A percentile compares a stretch with the other conserved stretches of the same genome.
Evolutionary conservation across 257 asterid species (phyloP).

Genomic region (Knoxia roxburghii): DNA sequence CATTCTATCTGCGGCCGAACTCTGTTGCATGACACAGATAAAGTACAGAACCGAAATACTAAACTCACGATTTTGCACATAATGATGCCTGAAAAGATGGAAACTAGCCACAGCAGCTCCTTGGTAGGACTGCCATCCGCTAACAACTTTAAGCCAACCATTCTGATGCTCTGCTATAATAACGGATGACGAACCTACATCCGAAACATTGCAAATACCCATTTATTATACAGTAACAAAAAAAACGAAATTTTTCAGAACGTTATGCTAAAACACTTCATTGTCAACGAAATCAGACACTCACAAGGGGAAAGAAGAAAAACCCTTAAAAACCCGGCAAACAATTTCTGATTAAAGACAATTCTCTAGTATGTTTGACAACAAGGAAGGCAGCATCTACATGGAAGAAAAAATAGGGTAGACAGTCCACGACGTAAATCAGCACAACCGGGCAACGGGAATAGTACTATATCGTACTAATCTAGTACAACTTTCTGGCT

Average conservation of each 20-base stretch:
- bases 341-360: too few species aligned
- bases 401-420: too few species aligned
- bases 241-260: background rate
- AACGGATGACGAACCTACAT: slow-evolving; percentile 2
- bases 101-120: slow-evolving; percentile 52
- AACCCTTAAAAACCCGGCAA: slow-evolving; percentile 7
- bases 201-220: background rate
- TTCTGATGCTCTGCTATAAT: slow-evolving; percentile 12
- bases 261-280: background rate
- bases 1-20: background rate
- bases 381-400: background rate
- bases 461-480: too few species aligned
- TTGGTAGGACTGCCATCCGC: slow-evolving; percentile 41
- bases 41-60: background rate
- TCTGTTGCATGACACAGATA: slow-evolving; percentile 13
- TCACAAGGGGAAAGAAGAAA: slow-evolving; percentile 6
- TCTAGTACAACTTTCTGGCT: too few species aligned
- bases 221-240: background rate
- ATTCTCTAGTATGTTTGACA: background rate
- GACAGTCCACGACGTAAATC: background rate
- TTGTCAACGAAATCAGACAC: background rate
- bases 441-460: background rate
- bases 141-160: slow-evolving; percentile 27
- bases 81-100: slow-evolving; percentile 56
- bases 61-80: slow-evolving; percentile 82